Percentiles rank a stretch among this genome's conserved stretches.
These are phyloP conservation scores for Macrophomina pseudophaseolina DNA, from an alignment of 2,329 filamentous ascomycete genomes.

Conservation along the genomic window DNA sequence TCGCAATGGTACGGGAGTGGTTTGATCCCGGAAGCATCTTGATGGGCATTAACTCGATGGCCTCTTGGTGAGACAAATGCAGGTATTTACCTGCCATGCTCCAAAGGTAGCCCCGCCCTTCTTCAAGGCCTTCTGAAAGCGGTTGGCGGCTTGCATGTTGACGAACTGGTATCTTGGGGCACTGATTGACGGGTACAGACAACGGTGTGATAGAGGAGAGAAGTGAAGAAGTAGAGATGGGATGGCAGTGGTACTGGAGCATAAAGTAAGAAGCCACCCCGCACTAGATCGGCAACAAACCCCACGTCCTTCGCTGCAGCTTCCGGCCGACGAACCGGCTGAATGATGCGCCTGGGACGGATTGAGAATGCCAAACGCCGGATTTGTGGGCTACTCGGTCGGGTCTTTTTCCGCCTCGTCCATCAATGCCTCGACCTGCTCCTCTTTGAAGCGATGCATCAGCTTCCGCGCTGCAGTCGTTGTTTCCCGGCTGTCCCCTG, in stretches of 20 bases:
- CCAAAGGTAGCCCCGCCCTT: constrained; percentile 58
- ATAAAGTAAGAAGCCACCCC: constrained; percentile 13
- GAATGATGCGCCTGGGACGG: not conserved
- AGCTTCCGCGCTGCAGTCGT: constrained; percentile 69
- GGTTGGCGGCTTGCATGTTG: constrained; percentile 60
- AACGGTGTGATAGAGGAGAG: not conserved
- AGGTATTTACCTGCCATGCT: constrained; percentile 59
- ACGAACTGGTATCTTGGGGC: not conserved
- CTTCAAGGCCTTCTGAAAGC: constrained; percentile 57
- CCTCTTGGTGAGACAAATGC: not conserved
- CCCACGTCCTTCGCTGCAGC: constrained; percentile 24
- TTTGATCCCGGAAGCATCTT: constrained; percentile 61
- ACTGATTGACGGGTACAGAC: not conserved
- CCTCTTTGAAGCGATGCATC: constrained; percentile 76
- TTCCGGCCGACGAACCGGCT: constrained; percentile 24
- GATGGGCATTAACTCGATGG: not conserved
- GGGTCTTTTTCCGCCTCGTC: constrained; percentile 52
- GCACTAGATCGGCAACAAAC: constrained; percentile 24
- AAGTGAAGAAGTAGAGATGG: not conserved
- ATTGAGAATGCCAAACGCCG: constrained; percentile 17
- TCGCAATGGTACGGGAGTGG: constrained; percentile 58
- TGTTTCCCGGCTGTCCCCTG: constrained; percentile 49
- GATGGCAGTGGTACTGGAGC: not conserved
- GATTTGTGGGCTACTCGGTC: not conserved
- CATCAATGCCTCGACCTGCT: constrained; percentile 72